Conservation (phyloP, 441 rosid species). For the Corymbia calophylla region DNA sequence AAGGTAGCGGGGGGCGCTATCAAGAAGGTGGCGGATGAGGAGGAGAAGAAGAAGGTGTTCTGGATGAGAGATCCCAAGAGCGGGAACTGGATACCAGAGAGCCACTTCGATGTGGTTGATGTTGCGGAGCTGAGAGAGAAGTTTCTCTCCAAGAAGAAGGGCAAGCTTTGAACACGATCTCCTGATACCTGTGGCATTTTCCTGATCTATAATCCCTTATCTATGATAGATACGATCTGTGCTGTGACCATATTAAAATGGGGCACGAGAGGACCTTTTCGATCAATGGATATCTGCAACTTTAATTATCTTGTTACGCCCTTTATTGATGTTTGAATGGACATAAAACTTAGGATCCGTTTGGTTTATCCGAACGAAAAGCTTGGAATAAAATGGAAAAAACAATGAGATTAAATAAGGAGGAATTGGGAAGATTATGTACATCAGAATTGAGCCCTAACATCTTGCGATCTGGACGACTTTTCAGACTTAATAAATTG, state of each 20-base stretch:
- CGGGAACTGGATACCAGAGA: slow-evolving; percentile 54
- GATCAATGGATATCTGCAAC: too few relatives aligned
- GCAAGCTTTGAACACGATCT: background rate
- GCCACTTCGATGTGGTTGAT: slow-evolving; percentile 27
- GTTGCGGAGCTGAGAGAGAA: slow-evolving; percentile 33
- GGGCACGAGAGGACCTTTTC: background rate
- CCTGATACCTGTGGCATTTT: background rate
- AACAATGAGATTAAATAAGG: background rate
- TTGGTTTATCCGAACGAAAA: background rate
- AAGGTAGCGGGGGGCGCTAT: rapidly evolving
- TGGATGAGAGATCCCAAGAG: slow-evolving; percentile 61
- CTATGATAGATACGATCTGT: background rate
- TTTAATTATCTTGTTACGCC: too few relatives aligned
- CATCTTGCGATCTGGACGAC: background rate
- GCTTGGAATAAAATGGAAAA: background rate
- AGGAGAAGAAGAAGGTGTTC: background rate
- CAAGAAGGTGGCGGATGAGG: background rate
- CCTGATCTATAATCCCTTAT: background rate
- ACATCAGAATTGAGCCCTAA: background rate
- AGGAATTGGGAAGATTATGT: background rate
- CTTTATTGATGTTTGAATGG: background rate
- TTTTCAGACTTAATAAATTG: background rate
- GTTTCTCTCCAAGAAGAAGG: slow-evolving; percentile 13
- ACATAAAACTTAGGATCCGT: background rate
- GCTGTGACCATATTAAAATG: too few relatives aligned